A percentile compares a stretch with the other conserved stretches of the same genome.
Evolutionary conservation across 1,284 basidiomycete species (phyloP).

Genomic region (Tylopilus orsonianus): DNA sequence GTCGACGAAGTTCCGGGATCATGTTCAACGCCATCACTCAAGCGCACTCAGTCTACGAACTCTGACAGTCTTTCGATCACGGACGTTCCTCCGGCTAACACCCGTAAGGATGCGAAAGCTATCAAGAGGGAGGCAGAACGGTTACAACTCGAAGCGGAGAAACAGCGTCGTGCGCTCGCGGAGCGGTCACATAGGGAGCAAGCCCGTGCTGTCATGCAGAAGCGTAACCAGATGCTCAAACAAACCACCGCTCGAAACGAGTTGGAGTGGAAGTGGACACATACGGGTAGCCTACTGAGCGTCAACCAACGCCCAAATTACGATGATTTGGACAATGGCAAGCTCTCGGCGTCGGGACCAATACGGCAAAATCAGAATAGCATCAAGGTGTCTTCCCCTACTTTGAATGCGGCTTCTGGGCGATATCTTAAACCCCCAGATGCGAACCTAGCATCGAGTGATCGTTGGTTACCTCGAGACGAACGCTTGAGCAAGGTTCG

Average conservation of each 20-base stretch:
- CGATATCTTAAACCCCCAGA: conserved; percentile 47
- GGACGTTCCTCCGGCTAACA: conserved; percentile 49
- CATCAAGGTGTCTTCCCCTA: conserved; percentile 40
- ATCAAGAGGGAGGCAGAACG: conserved; percentile 89
- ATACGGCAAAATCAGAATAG: conserved; percentile 54
- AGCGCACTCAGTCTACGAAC: conserved; percentile 83
- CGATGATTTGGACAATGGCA: conserved; percentile 46
- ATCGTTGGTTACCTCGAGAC: conserved; percentile 53
- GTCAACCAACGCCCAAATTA: conserved; percentile 35
- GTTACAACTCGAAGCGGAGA: conserved; percentile 83
- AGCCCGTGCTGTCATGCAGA: conserved; percentile 93
- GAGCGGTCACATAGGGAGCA: conserved; percentile 79
- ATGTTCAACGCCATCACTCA: conserved; percentile 65
- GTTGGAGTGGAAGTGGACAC: conserved; percentile 57
- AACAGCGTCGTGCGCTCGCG: conserved; percentile 78
- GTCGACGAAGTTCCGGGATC: conserved; percentile 67
- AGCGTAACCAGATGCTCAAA: conserved; percentile 76
- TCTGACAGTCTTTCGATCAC: conserved; percentile 66
- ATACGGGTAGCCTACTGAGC: conserved; percentile 38
- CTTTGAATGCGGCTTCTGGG: conserved; percentile 58
- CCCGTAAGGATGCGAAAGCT: conserved; percentile 73
- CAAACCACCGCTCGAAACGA: conserved; percentile 51
- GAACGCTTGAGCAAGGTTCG: conserved; percentile 77
- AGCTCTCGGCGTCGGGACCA: conserved; percentile 52
- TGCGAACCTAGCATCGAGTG: conserved; percentile 37